Base-by-base conservation (phyloP, 805 yeast species). In the Limtongozyma cylindracea region DNA sequence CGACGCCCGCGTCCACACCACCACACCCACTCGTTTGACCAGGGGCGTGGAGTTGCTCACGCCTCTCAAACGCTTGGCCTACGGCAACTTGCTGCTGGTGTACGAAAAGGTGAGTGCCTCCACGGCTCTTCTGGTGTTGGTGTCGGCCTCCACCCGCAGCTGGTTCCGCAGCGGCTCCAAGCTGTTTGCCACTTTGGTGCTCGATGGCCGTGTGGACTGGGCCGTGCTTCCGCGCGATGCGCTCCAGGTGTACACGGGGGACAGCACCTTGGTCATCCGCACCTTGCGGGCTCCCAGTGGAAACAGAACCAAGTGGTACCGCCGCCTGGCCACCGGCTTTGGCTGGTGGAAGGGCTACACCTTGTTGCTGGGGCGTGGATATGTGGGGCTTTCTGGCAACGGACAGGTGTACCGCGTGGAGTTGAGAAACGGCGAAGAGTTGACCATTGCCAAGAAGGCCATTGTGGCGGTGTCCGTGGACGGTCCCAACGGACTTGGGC, bases 151-250 rank as follows among this genome's bases (percentile, higher is more conserved):
- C n/a, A n/a, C n/a, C n/a, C n/a, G n/a, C n/a, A n/a, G n/a, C n/a
- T n/a, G n/a, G 17, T 22, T 15, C 9, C 8, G 28, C 19, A 32
- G 25, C 20, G 41, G 37, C 17, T 28, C 37, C 11, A 52, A 46
- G 21, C 43, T 65, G 3, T 53, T 61, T 28, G 53, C 51, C 7
- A 45, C 41, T 19, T 25, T 68, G 13, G 27, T 43, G 3, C 34
- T 68, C 25, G 72, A 68, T 29, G 78, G 78, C 2, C 43, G 59
- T 1, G 37, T 38, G 11, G 78, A 68, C 31, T 68, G 73, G 72
- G 71, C 69, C 1, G 25, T 68, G 3, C 45, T 68, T 20, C 46
- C 56, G 19, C 41, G 48, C 2, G 35, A 45, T 10, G 47, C 66
- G 0, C 34, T 68, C 12, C 63, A 62, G 21, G 56, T 53, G 1